Conservation (phyloP, 1,284 basidiomycete genomes). For the Tilletia setariae region DNA sequence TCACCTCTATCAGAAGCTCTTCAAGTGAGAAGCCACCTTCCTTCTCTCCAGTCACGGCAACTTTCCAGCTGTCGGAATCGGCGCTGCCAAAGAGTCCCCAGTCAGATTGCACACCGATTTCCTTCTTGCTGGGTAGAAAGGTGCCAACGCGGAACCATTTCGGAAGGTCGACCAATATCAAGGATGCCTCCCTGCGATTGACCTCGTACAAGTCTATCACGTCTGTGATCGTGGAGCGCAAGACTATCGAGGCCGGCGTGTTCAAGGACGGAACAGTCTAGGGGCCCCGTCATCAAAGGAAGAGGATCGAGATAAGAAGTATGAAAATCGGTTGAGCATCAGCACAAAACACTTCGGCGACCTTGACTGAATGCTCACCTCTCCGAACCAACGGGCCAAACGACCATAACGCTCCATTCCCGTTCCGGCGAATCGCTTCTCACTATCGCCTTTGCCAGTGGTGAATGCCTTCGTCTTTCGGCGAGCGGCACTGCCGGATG, state of each 20-base stretch:
- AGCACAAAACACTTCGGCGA: not conserved
- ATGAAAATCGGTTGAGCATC: no score
- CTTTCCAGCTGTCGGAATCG: not conserved
- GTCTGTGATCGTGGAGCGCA: slow-evolving; percentile 75
- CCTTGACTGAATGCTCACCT: slow-evolving; percentile 15
- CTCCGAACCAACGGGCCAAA: slow-evolving; percentile 44
- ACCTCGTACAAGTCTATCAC: slow-evolving; percentile 88
- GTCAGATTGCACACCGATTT: not conserved
- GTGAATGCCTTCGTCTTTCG: slow-evolving; percentile 27
- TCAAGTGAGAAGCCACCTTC: slow-evolving; percentile 43
- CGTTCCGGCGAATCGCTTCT: slow-evolving; percentile 36
- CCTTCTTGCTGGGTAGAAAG: slow-evolving; percentile 52
- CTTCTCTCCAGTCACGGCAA: slow-evolving; percentile 31
- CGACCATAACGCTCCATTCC: slow-evolving; percentile 34
- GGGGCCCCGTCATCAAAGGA: no score
- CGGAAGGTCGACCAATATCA: slow-evolving; percentile 79
- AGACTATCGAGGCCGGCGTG: slow-evolving; percentile 72
- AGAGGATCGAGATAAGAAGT: no score
- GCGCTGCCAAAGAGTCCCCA: slow-evolving; percentile 1
- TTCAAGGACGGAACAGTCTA: slow-evolving; percentile 73
- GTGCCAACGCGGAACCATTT: slow-evolving; percentile 79
- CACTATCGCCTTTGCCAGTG: slow-evolving; percentile 43
- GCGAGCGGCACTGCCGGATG: slow-evolving; percentile 16
- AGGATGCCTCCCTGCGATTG: slow-evolving; percentile 90
- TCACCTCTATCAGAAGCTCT: slow-evolving; percentile 45